These are phyloP conservation scores for Annulohypoxylon maeteangense DNA, from an alignment of 495 filamentous ascomycete species.

Conservation along the genomic window DNA sequence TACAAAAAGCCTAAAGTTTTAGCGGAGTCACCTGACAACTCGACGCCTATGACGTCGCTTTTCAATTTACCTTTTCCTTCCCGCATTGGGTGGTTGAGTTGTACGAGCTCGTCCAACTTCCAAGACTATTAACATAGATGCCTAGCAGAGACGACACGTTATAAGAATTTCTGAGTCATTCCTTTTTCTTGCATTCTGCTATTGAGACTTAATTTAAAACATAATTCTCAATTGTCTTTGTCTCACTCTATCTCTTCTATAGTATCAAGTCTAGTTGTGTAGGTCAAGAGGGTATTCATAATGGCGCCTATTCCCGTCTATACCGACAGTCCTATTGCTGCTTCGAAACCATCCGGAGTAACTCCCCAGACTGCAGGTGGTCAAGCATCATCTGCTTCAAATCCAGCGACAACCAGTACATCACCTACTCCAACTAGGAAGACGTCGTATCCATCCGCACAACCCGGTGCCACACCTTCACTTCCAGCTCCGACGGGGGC, in stretches of 20 bases:
- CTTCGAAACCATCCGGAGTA: conserved; percentile 61
- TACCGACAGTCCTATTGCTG: conserved; percentile 67
- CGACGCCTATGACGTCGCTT: conserved; percentile 38
- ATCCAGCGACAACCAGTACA: conserved; percentile 49
- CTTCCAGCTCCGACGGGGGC: conserved; percentile 50
- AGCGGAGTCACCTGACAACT: conserved; percentile 33
- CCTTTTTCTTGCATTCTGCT: not conserved
- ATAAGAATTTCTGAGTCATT: not conserved
- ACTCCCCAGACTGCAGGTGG: conserved; percentile 65
- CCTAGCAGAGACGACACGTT: conserved; percentile 14
- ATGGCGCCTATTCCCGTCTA: conserved; percentile 71
- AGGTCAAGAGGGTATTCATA: conserved; percentile 21
- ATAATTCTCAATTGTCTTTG: not conserved
- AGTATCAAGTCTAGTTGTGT: not conserved
- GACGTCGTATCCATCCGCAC: conserved; percentile 56
- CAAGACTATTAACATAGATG: not conserved
- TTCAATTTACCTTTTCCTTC: conserved; percentile 7
- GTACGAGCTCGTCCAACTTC: not conserved
- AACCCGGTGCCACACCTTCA: conserved; percentile 55
- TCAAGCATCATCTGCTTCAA: conserved; percentile 34
- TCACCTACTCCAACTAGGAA: conserved; percentile 49
- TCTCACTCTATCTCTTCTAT: not conserved
- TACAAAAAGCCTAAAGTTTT: conserved; percentile 22
- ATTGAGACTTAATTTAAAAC: not conserved
- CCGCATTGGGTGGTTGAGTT: not conserved